phyloP scores from a whole-genome alignment of 1,284 basidiomycete species.

The Peniophora sp. region DNA sequence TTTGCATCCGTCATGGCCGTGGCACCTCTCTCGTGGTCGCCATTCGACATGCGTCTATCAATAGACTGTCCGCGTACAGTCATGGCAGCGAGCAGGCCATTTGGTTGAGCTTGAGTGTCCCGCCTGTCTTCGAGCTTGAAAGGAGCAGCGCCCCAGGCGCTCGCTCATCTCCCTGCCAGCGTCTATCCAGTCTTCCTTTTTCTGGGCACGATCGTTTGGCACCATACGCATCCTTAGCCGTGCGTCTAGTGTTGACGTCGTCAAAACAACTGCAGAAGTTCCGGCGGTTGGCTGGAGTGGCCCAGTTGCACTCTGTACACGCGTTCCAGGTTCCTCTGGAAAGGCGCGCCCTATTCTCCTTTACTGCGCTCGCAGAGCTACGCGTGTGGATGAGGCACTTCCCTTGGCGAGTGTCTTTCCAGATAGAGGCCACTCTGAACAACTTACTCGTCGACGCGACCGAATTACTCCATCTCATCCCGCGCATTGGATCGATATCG shows the following conservation, averaged over 20 bases:
- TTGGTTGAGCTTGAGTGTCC: neutral
- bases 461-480: slow-evolving; percentile 37
- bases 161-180: neutral
- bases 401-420: slow-evolving; percentile 45
- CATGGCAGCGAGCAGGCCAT: neutral
- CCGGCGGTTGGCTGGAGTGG: slow-evolving; percentile 25
- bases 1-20: slow-evolving; percentile 20
- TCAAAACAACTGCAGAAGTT: slow-evolving; percentile 29
- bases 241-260: slow-evolving; percentile 39
- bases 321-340: slow-evolving; percentile 30
- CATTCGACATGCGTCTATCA: slow-evolving; percentile 38
- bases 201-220: slow-evolving; percentile 20
- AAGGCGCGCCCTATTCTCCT: slow-evolving; percentile 35
- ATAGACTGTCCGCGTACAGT: slow-evolving; percentile 21
- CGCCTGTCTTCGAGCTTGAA: neutral
- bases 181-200: slow-evolving; percentile 1
- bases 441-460: slow-evolving; percentile 32
- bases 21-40: slow-evolving; percentile 26
- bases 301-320: slow-evolving; percentile 24
- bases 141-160: neutral
- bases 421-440: slow-evolving; percentile 41
- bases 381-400: slow-evolving; percentile 28
- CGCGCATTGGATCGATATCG: slow-evolving; percentile 24
- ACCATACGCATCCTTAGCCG: slow-evolving; percentile 38
- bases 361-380: slow-evolving; percentile 23